Evolutionary conservation across 768 basidiomycete genomes (phyloP), one percentile per base, ranked within the genome.

Genomic region (Boletus rubropictus): DNA sequence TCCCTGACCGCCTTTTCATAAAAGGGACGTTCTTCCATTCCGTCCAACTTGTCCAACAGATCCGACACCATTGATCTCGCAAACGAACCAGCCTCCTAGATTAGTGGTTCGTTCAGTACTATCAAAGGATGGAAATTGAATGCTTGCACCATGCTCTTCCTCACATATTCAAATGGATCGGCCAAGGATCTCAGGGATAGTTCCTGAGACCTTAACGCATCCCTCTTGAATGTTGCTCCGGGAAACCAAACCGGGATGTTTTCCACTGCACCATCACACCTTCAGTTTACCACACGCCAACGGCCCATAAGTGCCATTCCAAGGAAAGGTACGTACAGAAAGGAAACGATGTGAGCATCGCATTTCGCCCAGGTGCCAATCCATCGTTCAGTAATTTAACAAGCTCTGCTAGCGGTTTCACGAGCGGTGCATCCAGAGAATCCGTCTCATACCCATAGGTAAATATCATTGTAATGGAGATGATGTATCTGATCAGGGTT

Each of bases 391-490:
- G 25, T 27, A 64, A 22, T 5, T 48, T 51, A 24, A 51, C 46
- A 5, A 61, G 50, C n/a, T 66, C 62, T 2, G 51, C 45, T 9
- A 64, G 47, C 5, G 65, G 53, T 34, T 52, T 59, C 35, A 63
- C 60, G 14, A 64, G 46, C 2, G 60, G 63, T 7, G 51, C 57
- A 8, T 67, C 52, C 50, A 64, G 39, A 4, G 62, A 63, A 35
- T 55, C 39, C 14, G 33, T 52, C 40, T 66, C 54, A 10, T 64
- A 64, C 29, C 62, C 62, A 37, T 64, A 66, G 2, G 65, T 66
- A 37, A 55, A 50, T 4, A 49, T 46, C 64, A 64, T 66, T 1
- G 63, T 66, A 29, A 66, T 60, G 18, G 64, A 66, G 29, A 62
- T 44, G 31, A 66, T 58, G 17, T 66, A 64, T 28, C 65, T 66